Percentiles rank a stretch among this genome's conserved stretches.
Evolutionary conservation across 2,329 filamentous ascomycete species (phyloP).

Genomic region (Clonostachys rosea): DNA sequence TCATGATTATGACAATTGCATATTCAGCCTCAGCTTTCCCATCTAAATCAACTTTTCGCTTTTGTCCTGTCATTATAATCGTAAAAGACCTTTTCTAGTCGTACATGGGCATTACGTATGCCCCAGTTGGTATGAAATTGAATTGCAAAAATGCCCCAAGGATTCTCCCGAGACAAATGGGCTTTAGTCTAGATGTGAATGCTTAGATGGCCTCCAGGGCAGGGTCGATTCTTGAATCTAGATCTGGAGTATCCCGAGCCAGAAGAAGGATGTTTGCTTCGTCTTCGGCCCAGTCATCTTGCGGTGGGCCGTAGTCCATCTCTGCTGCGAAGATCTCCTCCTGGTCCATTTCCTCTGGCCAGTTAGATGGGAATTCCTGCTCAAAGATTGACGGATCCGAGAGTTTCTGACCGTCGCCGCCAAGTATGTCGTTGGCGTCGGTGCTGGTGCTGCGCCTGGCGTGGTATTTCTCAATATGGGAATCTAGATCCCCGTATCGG

Average conservation of each 20-base stretch:
- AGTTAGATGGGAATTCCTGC: constrained; percentile 9
- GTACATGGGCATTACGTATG: too few species aligned
- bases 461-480: constrained; percentile 32
- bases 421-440: not conserved
- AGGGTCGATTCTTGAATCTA: constrained; percentile 23
- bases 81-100: too few species aligned
- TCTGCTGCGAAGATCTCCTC: constrained; percentile 27
- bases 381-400: constrained; percentile 10
- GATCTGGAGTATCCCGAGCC: constrained; percentile 15
- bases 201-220: constrained; percentile 1
- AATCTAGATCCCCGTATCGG: constrained; percentile 43
- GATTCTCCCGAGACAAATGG: too few species aligned
- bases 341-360: constrained; percentile 13
- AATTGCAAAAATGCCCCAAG: too few species aligned
- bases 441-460: constrained; percentile 2
- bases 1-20: not conserved
- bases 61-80: not conserved
- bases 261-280: constrained; percentile 37
- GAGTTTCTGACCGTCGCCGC: constrained; percentile 2
- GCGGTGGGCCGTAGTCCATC: constrained; percentile 20
- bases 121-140: too few species aligned
- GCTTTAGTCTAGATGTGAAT: too few species aligned
- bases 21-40: not conserved
- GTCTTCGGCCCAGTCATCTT: constrained; percentile 36
- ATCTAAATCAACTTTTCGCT: not conserved